These are phyloP conservation scores for Colletotrichum camelliae DNA, from an alignment of 2,329 filamentous ascomycete species.

Conservation along the genomic window DNA sequence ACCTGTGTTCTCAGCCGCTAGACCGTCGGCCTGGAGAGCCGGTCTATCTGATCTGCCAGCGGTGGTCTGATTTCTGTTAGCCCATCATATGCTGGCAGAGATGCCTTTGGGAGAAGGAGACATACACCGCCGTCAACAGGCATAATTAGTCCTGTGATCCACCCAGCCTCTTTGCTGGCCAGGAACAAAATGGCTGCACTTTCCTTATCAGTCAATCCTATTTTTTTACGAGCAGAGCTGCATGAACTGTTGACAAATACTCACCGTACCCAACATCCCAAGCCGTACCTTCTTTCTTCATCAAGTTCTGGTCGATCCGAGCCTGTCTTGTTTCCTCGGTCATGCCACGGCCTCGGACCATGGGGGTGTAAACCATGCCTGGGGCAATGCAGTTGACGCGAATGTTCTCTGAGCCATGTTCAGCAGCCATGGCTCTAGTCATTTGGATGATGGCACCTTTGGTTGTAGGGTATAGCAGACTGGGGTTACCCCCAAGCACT, in stretches of 20 bases:
- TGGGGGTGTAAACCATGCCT: constrained; percentile 37
- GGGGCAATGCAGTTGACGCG: constrained; percentile 57
- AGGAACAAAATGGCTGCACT: constrained; percentile 28
- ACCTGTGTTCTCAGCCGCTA: background rate
- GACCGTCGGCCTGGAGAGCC: background rate
- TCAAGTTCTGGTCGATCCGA: constrained; percentile 28
- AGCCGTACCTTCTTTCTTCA: constrained; percentile 30
- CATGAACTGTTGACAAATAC: rapidly evolving
- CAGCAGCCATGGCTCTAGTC: constrained; percentile 56
- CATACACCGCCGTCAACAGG: constrained; percentile 32
- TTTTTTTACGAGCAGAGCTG: background rate
- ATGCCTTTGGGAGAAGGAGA: rapidly evolving
- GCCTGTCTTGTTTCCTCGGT: constrained; percentile 30
- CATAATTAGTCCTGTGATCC: constrained; percentile 33
- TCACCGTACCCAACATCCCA: constrained; percentile 33
- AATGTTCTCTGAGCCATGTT: constrained; percentile 50
- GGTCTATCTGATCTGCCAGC: background rate
- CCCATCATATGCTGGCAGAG: too few species aligned
- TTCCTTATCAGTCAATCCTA: background rate
- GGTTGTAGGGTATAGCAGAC: constrained; percentile 50
- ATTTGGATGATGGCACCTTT: constrained; percentile 57
- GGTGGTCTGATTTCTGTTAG: background rate
- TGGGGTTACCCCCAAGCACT: constrained; percentile 43
- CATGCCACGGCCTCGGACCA: constrained; percentile 30
- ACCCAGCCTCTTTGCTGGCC: constrained; percentile 29